Evolutionary conservation across 2,329 filamentous ascomycete genomes (phyloP).

Genomic region (Trichoderma polysporum): DNA sequence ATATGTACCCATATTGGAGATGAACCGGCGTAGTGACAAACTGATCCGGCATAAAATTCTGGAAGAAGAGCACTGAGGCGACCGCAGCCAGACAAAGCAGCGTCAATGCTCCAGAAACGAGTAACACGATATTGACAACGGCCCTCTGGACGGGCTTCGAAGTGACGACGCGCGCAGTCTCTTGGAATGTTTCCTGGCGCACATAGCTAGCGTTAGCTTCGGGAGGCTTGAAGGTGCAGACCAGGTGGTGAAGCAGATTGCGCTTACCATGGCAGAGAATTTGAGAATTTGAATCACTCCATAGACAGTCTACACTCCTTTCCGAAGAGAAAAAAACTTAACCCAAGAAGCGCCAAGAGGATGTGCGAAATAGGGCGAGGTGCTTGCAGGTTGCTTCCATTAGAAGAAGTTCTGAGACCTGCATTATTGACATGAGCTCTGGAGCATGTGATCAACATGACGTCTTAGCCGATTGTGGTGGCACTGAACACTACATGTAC

Average conservation of each 20-base stretch:
- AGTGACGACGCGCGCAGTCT: conserved; percentile 42
- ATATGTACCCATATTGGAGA: conserved; percentile 57
- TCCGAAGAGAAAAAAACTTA: neutral
- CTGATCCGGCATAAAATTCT: conserved; percentile 56
- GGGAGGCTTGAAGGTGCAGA: neutral
- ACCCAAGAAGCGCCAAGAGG: neutral
- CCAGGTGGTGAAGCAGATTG: neutral
- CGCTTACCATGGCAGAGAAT: conserved; percentile 3
- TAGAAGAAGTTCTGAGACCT: neutral
- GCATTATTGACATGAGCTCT: neutral
- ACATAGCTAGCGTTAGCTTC: neutral
- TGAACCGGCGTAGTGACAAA: conserved; percentile 53
- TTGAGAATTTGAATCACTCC: neutral
- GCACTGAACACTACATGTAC: neutral
- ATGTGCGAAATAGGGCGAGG: neutral
- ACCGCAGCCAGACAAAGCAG: conserved; percentile 50
- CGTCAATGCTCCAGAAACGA: conserved; percentile 42
- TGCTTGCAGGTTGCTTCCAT: neutral
- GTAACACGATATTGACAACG: conserved; percentile 48
- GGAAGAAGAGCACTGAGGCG: conserved; percentile 54
- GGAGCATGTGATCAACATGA: conserved; percentile 21
- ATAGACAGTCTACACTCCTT: neutral
- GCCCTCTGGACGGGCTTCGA: conserved; percentile 53
- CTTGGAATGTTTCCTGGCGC: conserved; percentile 38
- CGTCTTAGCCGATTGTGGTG: neutral